Base-by-base conservation (phyloP, 768 basidiomycete species). In the Rhodotorula babjevae region DNA sequence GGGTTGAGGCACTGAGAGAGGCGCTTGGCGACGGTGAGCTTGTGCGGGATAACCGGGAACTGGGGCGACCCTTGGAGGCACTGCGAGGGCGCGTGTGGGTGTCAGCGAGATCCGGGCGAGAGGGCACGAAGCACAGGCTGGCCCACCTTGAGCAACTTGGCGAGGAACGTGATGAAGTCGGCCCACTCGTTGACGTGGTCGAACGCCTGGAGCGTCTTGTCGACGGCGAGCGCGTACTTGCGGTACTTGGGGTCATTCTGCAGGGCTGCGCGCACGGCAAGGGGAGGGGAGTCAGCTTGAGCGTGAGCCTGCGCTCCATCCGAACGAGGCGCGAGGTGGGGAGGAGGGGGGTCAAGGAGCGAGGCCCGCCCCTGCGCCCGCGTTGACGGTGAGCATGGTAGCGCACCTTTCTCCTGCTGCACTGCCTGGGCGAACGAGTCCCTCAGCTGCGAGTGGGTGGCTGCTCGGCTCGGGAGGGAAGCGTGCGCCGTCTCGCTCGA, bases 141-240 rank as follows among this genome's bases (percentile, higher is more conserved):
- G 42, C 63, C 52, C 55, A 74, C 78, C 71, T 78, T 79, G 69
- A 79, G 74, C 16, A 79, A 74, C 64, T 78, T 79, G 50, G 78
- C 78, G 81, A 99, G 82, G 82, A 98, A 99, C 53, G 94, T 89
- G 79, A 96, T 98, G 81, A 93, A 98, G 83, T 99, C 96, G 71
- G 96, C 94, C 96, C 96, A 99, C 83, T 99, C 96, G 68, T 95
- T 92, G 69, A 96, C 92, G 78, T 88, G 91, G 79, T 96, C 93
- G 79, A 99, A 98, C 3, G 92, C 89, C 72, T 88, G 89, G 60
- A 99, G 84, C 77, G 91, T 92, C 82, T 89, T 90, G 80, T 99
- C 96, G 61, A 99, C 91, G 77, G 92, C 90, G 67, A 89, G 88
- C 1, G 88, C 84, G 82, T 93, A 97, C 82, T 96, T 96, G 61